Conservation (phyloP, 2,329 filamentous ascomycete species). For the Aspergillus luchuensis region DNA sequence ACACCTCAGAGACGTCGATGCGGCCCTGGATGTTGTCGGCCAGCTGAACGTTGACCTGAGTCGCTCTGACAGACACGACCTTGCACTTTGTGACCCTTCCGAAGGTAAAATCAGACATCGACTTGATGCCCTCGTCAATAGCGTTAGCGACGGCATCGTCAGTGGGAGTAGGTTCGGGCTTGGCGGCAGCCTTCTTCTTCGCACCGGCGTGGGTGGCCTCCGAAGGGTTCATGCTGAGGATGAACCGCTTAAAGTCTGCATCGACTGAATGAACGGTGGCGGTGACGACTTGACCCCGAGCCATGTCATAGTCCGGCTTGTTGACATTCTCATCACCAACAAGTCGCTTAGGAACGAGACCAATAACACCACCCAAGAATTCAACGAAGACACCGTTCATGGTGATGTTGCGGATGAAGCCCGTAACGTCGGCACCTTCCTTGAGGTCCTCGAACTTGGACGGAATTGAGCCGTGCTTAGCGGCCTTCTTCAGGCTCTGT, state of each 20-base stretch:
- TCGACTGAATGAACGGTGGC: constrained; percentile 75
- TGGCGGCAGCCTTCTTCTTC: constrained; percentile 35
- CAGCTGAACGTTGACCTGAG: constrained; percentile 87
- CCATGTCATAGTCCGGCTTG: constrained; percentile 75
- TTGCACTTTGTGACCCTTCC: constrained; percentile 75
- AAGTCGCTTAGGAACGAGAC: constrained; percentile 76
- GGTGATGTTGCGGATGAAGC: constrained; percentile 85
- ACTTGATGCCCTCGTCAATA: constrained; percentile 64
- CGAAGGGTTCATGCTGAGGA: constrained; percentile 59
- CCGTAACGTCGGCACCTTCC: constrained; percentile 68
- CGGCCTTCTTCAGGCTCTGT: constrained; percentile 74
- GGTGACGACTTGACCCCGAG: constrained; percentile 72
- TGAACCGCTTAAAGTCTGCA: constrained; percentile 68
- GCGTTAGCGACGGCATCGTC: constrained; percentile 54
- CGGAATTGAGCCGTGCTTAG: constrained; percentile 72
- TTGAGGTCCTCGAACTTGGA: constrained; percentile 70
- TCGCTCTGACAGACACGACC: constrained; percentile 82
- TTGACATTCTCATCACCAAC: constrained; percentile 69
- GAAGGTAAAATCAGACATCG: constrained; percentile 71
- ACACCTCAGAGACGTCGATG: constrained; percentile 87
- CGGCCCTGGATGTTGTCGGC: constrained; percentile 89
- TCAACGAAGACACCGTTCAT: constrained; percentile 82
- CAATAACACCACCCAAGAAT: constrained; percentile 75
- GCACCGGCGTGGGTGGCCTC: constrained; percentile 54
- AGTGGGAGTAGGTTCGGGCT: constrained; percentile 39